Evolutionary conservation across 805 yeast species (phyloP), one percentile per base, ranked within the genome.

Genomic region (Kockiozyma suomiensis): DNA sequence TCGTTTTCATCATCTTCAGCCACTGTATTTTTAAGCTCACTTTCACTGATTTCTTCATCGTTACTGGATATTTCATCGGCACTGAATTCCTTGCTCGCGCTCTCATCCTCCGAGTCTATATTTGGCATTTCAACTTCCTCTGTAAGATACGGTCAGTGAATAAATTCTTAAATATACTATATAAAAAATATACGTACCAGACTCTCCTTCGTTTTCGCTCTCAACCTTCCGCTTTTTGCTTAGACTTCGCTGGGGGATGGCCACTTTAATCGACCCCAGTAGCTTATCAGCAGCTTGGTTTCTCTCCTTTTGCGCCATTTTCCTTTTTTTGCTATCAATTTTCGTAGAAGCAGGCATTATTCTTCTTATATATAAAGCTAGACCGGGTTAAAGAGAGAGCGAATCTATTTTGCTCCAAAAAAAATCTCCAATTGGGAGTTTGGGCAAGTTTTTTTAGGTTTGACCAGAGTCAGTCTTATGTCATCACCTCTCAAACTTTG

Each of bases 1-100:
- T 58, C 67, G 56, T 58, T 62, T 13, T 61, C 66, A 23, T 51
- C 66, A 17, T 68, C 68, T 32, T 61, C 68, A 12, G 54, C 53
- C n/a, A n/a, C n/a, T 4, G 51, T 66, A 30, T 48, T 35, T 32
- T 60, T 68, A 38, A 59, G 63, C 53, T 60, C 68, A 59, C 55
- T 49, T 17, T 59, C 61, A 23, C 54, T 32, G 50, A 38, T 40
- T 30, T 30, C 54, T 15, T 63, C 67, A 17, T 55, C 60, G 17
- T 37, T 48, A 42, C 58, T 48, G 12, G 52, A 47, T 19, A 26
- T 41, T 17, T 32, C 58, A 23, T 57, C 56, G 12, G 65, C 68
- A 8, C 58, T 61, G 4, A 52, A 41, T 17, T 65, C 51, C 50
- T 59, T 50, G 38, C 33, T 30, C 33, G 6, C 33, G 6, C 33